Base-by-base conservation (phyloP, 768 basidiomycete species). In the Russula brevipes region DNA sequence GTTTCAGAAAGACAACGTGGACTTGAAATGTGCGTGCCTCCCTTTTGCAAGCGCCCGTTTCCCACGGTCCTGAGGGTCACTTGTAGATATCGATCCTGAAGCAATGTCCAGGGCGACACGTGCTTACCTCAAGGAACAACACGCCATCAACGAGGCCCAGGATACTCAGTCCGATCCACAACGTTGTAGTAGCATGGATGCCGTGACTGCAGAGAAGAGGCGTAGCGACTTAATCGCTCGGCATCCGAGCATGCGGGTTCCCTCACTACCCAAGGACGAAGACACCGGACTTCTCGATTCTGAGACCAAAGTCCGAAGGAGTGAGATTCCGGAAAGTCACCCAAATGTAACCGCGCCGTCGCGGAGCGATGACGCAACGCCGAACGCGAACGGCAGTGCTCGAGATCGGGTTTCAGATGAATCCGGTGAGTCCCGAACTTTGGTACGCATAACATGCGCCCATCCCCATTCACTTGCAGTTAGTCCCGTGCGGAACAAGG, bases 1-100 rank as follows among this genome's bases (percentile, higher is more conserved):
- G 38, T 78, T 82, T 72, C 70, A 73, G 59, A 68, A 79, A 67
- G 66, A 75, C 42, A 70, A 66, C 69, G 63, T 58, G 45, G 69
- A 59, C 33, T 42, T 67, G 68, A 69, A 67, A 63, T 68, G 68
- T 67, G 66, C 31, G 68, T 70, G 66, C 71, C 14, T 36, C 17
- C 6, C 14, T 16, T 53, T 33, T 30, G 33, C 33, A 30, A n/a
- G 19, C 53, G 31, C 51, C 8, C 17, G 8, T 14, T 42, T 36
- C 35, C 30, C 14, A n/a, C 12, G 38, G n/a, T 47, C 1, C 9
- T 45, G 46, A 38, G 54, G 33, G 35, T 51, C 1, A 12, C 6
- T 24, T 17, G 6, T 35, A 66, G 66, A 66, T 44, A 54, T 66
- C n/a, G 35, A 56, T 31, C n/a, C 41, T 5, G 54, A 56, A 14